Evolutionary conservation across 208 protist genomes (phyloP), one percentile per base, ranked within the genome.

Genomic region (Spironucleus salmonicida): DNA sequence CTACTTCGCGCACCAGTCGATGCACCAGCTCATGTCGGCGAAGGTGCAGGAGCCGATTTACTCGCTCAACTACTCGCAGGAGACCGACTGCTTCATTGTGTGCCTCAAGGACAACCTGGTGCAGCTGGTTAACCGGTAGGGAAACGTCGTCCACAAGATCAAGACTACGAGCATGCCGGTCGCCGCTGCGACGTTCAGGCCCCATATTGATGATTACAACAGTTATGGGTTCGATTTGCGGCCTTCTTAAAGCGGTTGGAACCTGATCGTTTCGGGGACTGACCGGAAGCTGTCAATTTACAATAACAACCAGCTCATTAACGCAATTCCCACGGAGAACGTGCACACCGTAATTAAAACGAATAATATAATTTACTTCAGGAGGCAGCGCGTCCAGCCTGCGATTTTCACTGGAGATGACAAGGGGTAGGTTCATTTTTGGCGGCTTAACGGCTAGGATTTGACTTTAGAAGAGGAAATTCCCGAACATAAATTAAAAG

Each of bases 331-430:
- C 19, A 67, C 61, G 30, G 61, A 67, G 30, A 67, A 67, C 61
- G 35, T 67, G 15, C 61, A 67, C 61, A 67, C 61, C 15, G 61
- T 34, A n/a, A 15, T 67, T 13, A 34, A 15, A 67, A 67, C 61
- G 23, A 67, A 23, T 39, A 30, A 67, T 67, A 30, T 39, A 30
- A 15, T 67, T 19, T 19, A 40, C 29, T 67, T 39, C 30, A 15
- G 61, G 26, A n/a, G 30, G 29, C 15, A 15, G 15, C 35, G 23
- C 30, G 15, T 67, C 23, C 35, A 15, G 29, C 61, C 61, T 13
- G 61, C 61, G 61, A 67, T 67, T 30, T 67, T 67, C 61, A 67
- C 26, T 67, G 61, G 61, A 67, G 61, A 67, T 67, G 61, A 67
- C 34, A 15, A 67, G 19, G 61, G 61, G 15, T 38, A 67, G n/a